Evolutionary conservation across 2,329 filamentous ascomycete genomes (phyloP), one percentile per base, ranked within the genome.

Genomic region (Colletotrichum sp.): DNA sequence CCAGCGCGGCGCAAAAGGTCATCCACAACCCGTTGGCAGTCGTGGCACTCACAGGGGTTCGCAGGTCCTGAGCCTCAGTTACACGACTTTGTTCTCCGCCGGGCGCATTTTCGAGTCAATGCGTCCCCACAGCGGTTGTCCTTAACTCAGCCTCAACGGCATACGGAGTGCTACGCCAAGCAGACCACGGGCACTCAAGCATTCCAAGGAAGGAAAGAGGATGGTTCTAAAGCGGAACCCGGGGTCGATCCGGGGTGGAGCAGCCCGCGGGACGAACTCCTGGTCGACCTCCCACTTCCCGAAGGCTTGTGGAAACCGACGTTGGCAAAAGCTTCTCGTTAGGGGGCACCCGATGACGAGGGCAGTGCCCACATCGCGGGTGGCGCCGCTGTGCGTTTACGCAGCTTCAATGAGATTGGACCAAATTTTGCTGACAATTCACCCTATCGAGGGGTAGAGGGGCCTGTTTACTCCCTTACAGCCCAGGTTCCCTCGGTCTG

Each of bases 361-460:
- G 72, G 67, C 72, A 65, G 5, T 64, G 12, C 27, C 72, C 72
- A 71, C 72, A 30, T 36, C 30, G 34, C 44, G 67, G 67, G 67
- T 60, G 67, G 67, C 59, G 44, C 72, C 71, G 55, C 71, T 63
- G 71, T 25, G 57, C 19, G 30, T 28, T 55, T 60, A 60, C 67
- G 67, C 71, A 74, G 72, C 72, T 74, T 74, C 72, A 74, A 71
- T 71, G 15, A 66, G 60, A 65, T 59, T 71, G 30, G 67, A n/a
- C 34, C 44, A 19, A 59, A 60, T 71, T 22, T 25, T 59, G 67
- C 60, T 71, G 44, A 74, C 67, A 30, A 34, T 57, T 52, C n/a
- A 19, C 55, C 30, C 52, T 27, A 34, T 34, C 36, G 39, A 59
- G 30, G 22, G 65, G 36, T 52, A 32, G 55, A 25, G 57, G 34